Evolutionary conservation across 2,329 filamentous ascomycete species (phyloP).

Genomic region (Pezicula rhizophila): DNA sequence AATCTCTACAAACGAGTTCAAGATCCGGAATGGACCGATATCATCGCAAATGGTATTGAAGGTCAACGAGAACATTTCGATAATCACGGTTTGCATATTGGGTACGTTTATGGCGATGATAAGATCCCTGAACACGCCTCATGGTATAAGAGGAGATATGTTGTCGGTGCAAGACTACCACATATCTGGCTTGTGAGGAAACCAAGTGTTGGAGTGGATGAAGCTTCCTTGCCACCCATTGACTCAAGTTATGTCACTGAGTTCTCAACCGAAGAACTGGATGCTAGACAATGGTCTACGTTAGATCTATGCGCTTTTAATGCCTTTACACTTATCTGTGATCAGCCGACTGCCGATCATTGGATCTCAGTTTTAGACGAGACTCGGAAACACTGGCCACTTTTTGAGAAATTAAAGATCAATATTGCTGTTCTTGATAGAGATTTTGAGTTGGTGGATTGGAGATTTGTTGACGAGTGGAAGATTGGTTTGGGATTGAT

Average conservation of each 20-base stretch:
- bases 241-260: conserved; percentile 31
- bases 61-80: conserved; percentile 36
- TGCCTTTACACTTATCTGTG: conserved; percentile 27
- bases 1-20: conserved; percentile 26
- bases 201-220: not conserved
- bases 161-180: conserved; percentile 32
- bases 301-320: conserved; percentile 31
- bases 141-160: conserved; percentile 30
- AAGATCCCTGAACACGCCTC: conserved; percentile 31
- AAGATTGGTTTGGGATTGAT: conserved; percentile 15
- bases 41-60: conserved; percentile 30
- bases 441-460: conserved; percentile 21
- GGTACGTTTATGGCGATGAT: conserved; percentile 34
- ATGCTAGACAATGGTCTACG: conserved; percentile 26
- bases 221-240: conserved; percentile 15
- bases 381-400: not conserved
- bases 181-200: conserved; percentile 32
- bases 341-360: not conserved
- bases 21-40: conserved; percentile 23
- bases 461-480: conserved; percentile 17
- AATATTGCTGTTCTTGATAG: conserved; percentile 8
- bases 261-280: conserved; percentile 21
- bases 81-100: conserved; percentile 37
- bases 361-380: conserved; percentile 8
- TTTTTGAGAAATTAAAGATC: conserved; percentile 2